Evolutionary conservation across 495 filamentous ascomycete species (phyloP), one percentile per base, ranked within the genome.

Genomic region (Umbilicaria muhlenbergii): DNA sequence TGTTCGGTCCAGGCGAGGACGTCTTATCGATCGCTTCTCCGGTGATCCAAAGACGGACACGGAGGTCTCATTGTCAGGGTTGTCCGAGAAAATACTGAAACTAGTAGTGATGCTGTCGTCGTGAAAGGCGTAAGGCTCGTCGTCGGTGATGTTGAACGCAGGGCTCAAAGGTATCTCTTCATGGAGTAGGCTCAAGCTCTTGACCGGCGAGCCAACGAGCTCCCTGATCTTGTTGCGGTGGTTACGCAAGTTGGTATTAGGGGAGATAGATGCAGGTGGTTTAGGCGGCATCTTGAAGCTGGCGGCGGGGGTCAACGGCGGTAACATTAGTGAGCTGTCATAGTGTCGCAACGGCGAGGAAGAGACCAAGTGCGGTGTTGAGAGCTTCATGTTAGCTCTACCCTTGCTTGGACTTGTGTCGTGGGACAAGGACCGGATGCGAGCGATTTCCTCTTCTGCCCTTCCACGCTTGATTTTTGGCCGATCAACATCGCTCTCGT

Each of bases 381-480:
- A 63, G 52, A 65, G 70, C 60, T 57, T 66, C 59, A 61, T 55
- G 32, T 53, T 67, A 56, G 54, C 63, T 15, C 61, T 55, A 3
- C 73, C 66, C 68, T 87, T 65, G 63, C 64, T 81, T 18, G 91
- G 91, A 51, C 88, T 95, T 8, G 66, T 56, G 50, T 95, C 91
- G 55, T 89, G 86, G 3, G 86, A 94, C 4, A 87, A 94, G 43
- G 80, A 83, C 46, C 91, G 81, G 21, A 95, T 85, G 31, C 91
- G 83, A 37, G 83, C 84, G 65, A 98, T 95, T 62, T 94, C 91
- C 51, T 89, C 91, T 55, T 96, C 91, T 11, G 91, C 83, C 36
- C 91, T 79, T 17, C 91, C 91, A 42, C 84, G 76, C 63, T 88
- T 93, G 43, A 87, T 76, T 39, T 77, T 75, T 28, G 78, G 81